Conservation (phyloP, 148 eudicot species). For the Salicornia ramosissima region DNA sequence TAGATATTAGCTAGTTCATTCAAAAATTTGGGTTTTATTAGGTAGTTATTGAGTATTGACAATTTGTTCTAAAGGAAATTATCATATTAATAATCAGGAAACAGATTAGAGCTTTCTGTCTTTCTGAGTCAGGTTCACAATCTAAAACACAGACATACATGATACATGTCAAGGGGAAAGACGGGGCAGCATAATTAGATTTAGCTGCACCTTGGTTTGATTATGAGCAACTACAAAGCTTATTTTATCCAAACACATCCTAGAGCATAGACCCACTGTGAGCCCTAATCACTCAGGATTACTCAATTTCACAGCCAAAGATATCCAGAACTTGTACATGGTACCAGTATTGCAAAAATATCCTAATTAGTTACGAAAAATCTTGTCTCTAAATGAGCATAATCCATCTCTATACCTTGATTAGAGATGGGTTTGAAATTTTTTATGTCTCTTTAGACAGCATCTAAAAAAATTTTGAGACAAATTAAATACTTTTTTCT, state of each 20-base stretch:
- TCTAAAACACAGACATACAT: neutral
- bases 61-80: no score
- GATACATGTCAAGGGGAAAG: conserved; percentile 1
- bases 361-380: no score
- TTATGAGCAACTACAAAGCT: no score
- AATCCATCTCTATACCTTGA: no score
- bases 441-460: no score
- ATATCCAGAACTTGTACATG: neutral
- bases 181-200: neutral
- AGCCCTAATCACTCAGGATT: neutral
- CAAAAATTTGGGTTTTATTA: no score
- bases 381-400: no score
- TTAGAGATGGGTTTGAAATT: no score
- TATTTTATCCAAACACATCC: neutral
- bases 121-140: neutral
- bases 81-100: neutral
- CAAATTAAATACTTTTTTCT: no score
- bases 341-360: neutral
- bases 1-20: no score
- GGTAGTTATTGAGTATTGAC: no score
- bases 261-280: neutral
- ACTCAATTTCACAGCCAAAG: neutral
- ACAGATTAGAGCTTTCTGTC: neutral
- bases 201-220: neutral
- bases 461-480: no score